phyloP scores from a whole-genome alignment of 768 basidiomycete genomes.

The Suillus fuscotomentosus region DNA sequence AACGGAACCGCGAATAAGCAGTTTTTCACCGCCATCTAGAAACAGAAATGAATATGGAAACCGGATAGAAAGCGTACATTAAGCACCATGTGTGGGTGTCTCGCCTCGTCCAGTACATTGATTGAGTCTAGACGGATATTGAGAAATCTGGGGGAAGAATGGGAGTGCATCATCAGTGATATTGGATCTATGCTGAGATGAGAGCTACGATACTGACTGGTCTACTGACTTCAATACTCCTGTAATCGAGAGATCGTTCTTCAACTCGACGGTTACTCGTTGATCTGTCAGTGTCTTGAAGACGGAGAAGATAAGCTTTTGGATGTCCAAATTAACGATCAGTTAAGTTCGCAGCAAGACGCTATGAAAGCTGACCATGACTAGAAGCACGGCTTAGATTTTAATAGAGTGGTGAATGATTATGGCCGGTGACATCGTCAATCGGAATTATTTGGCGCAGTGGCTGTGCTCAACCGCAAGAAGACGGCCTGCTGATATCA shows the following conservation, averaged over 20 bases:
- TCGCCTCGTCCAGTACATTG: constrained; percentile 84
- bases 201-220: constrained; percentile 60
- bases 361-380: constrained; percentile 23
- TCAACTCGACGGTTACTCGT: constrained; percentile 94
- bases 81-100: constrained; percentile 94
- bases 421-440: background rate
- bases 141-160: constrained; percentile 59
- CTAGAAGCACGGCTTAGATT: background rate
- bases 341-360: constrained; percentile 10
- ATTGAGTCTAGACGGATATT: constrained; percentile 97
- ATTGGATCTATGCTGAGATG: background rate
- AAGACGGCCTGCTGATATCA: too few relatives aligned
- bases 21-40: constrained; percentile 96
- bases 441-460: background rate
- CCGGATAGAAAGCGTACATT: background rate
- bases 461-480: background rate
- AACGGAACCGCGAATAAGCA: constrained; percentile 97
- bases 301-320: constrained; percentile 88
- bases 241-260: constrained; percentile 97
- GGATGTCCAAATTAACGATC: constrained; percentile 21
- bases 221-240: constrained; percentile 97
- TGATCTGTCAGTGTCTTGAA: constrained; percentile 99
- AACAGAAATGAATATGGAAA: constrained; percentile 1
- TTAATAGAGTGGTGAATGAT: background rate
- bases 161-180: constrained; percentile 1